phyloP scores from a whole-genome alignment of 1,284 basidiomycete species.

The Boletus mariae region DNA sequence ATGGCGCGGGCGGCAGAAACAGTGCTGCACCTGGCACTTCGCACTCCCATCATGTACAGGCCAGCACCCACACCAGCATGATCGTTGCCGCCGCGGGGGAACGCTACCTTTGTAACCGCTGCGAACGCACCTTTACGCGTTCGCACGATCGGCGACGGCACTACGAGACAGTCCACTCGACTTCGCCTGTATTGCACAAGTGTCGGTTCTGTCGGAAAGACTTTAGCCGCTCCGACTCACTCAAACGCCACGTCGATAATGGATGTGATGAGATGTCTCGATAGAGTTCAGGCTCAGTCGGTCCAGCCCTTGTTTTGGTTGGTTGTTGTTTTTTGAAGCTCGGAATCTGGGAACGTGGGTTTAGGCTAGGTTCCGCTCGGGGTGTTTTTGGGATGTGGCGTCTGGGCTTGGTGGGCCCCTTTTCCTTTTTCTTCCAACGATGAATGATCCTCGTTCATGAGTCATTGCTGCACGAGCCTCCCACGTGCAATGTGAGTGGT shows the following conservation, averaged over 20 bases:
- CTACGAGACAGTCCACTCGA: slow-evolving; percentile 67
- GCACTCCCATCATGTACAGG: slow-evolving; percentile 17
- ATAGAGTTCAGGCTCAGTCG: slow-evolving; percentile 21
- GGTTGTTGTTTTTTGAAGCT: slow-evolving; percentile 5
- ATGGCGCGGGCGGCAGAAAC: slow-evolving; percentile 17
- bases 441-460: slow-evolving; percentile 15
- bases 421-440: slow-evolving; percentile 13
- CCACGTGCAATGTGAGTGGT: slow-evolving; percentile 8
- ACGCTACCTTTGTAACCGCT: slow-evolving; percentile 64
- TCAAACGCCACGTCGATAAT: slow-evolving; percentile 62
- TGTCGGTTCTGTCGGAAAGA: slow-evolving; percentile 69
- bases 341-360: slow-evolving; percentile 18
- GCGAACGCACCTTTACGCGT: slow-evolving; percentile 72
- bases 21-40: slow-evolving; percentile 12
- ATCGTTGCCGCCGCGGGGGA: slow-evolving; percentile 39
- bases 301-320: background rate
- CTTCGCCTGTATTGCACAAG: slow-evolving; percentile 55
- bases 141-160: slow-evolving; percentile 77
- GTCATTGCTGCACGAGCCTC: background rate
- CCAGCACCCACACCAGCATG: slow-evolving; percentile 13
- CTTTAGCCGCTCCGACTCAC: slow-evolving; percentile 63
- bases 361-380: slow-evolving; percentile 12
- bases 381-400: slow-evolving; percentile 12
- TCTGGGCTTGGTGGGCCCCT: slow-evolving; percentile 11
- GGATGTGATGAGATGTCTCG: slow-evolving; percentile 59